Evolutionary conservation across 176 grass and related monocot genomes (phyloP).

Genomic region (Guadua angustifolia): DNA sequence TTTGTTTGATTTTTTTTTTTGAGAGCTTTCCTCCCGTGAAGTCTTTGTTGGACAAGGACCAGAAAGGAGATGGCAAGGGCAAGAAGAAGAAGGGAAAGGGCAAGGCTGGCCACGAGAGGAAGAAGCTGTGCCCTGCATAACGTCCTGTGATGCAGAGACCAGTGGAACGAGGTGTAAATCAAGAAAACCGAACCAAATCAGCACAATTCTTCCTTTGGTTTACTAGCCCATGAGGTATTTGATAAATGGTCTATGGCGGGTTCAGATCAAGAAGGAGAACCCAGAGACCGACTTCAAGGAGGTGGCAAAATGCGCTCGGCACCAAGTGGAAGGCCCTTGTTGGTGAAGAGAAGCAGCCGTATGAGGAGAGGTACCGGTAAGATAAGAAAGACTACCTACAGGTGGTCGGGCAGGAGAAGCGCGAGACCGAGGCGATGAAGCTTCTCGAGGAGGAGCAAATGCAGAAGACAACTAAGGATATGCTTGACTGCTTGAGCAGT

Average conservation of each 20-base stretch:
- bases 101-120: constrained; percentile 52
- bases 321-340: constrained; percentile 74
- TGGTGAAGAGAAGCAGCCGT: constrained; percentile 65
- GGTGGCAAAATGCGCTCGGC: constrained; percentile 65
- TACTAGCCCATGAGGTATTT: constrained; percentile 1
- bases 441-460: constrained; percentile 89
- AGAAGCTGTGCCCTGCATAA: constrained; percentile 78
- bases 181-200: neutral
- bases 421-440: constrained; percentile 88
- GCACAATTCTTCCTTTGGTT: neutral
- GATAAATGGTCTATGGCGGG: constrained; percentile 12
- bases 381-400: constrained; percentile 89
- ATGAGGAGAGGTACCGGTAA: constrained; percentile 81
- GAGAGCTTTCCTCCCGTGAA: constrained; percentile 71
- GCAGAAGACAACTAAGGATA: constrained; percentile 78
- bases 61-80: constrained; percentile 54
- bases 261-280: constrained; percentile 71
- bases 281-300: constrained; percentile 81
- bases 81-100: constrained; percentile 60
- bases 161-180: constrained; percentile 69
- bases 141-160: constrained; percentile 79
- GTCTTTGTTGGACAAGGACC: constrained; percentile 65
- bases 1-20: neutral
- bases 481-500: constrained; percentile 83
- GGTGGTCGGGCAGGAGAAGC: constrained; percentile 81